Evolutionary conservation across 78 protist species (phyloP).

Genomic region (Polysphondylium violaceum): DNA sequence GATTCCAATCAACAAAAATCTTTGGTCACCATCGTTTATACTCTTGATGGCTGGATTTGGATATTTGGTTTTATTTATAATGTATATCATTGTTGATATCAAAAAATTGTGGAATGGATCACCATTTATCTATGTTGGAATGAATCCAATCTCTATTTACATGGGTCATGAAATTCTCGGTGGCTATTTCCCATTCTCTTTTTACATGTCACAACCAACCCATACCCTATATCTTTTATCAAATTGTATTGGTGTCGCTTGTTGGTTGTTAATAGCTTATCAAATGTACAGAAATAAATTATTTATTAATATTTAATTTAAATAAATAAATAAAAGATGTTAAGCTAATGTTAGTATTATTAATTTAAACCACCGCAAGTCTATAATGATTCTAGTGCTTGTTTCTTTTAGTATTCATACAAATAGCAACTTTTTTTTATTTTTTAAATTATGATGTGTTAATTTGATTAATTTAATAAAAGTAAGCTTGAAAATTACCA

Average conservation of each 20-base stretch:
- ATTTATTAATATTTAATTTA: slow-evolving; percentile 62
- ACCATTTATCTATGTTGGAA: slow-evolving; percentile 87
- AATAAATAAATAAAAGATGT: background rate
- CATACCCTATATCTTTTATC: slow-evolving; percentile 46
- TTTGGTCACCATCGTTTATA: slow-evolving; percentile 85
- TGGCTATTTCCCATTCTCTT: slow-evolving; percentile 71
- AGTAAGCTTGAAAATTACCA: no score
- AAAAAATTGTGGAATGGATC: slow-evolving; percentile 76
- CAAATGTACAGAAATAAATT: slow-evolving; percentile 63
- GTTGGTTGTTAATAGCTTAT: slow-evolving; percentile 74
- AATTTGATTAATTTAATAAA: no score
- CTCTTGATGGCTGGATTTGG: slow-evolving; percentile 82
- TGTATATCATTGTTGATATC: slow-evolving; percentile 72
- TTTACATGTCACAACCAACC: slow-evolving; percentile 9
- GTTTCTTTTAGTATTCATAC: no score
- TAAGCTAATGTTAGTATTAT: no score
- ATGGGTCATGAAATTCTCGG: slow-evolving; percentile 62
- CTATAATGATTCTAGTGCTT: no score
- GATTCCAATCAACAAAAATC: slow-evolving; percentile 87
- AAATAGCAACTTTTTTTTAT: no score
- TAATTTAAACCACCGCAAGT: no score
- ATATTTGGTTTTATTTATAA: slow-evolving; percentile 31
- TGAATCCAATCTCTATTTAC: slow-evolving; percentile 87
- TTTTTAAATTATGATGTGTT: no score
- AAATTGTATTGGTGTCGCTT: slow-evolving; percentile 69